Conservation (phyloP, 805 yeast species). For the Kregervanrija fluxuum region DNA sequence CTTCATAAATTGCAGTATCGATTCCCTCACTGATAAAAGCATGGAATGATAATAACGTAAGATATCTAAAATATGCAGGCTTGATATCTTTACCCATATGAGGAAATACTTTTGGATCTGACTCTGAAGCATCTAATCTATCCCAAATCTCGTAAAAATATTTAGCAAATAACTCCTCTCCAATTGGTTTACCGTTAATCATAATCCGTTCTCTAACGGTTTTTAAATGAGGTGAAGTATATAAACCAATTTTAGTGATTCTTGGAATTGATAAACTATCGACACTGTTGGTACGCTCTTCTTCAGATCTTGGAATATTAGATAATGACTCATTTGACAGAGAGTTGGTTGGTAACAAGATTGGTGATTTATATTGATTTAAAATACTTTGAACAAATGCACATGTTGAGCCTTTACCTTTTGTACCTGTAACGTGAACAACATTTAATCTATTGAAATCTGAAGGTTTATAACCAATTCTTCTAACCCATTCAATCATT, state of each 20-base stretch:
- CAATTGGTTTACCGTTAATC: slow-evolving; percentile 79
- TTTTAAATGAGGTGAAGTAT: slow-evolving; percentile 92
- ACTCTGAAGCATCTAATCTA: slow-evolving; percentile 42
- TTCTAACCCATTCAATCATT: slow-evolving; percentile 72
- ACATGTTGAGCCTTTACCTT: slow-evolving; percentile 97
- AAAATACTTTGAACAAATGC: slow-evolving; percentile 85
- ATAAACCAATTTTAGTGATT: slow-evolving; percentile 73
- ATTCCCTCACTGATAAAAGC: slow-evolving; percentile 82
- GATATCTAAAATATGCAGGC: slow-evolving; percentile 89
- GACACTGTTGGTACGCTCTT: not conserved
- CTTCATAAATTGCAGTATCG: slow-evolving; percentile 93
- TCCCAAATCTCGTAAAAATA: slow-evolving; percentile 97
- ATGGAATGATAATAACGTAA: slow-evolving; percentile 87
- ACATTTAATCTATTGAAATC: slow-evolving; percentile 73
- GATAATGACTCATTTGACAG: not conserved
- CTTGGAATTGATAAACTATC: slow-evolving; percentile 3
- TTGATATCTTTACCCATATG: slow-evolving; percentile 65
- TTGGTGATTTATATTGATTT: slow-evolving; percentile 43
- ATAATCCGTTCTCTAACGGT: slow-evolving; percentile 88
- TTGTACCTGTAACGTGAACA: slow-evolving; percentile 93
- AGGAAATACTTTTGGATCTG: slow-evolving; percentile 57
- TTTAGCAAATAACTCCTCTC: slow-evolving; percentile 71
- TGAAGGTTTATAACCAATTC: slow-evolving; percentile 57
- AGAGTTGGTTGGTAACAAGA: not conserved
- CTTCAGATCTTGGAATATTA: not conserved